Evolutionary conservation across 345 rosid genomes (phyloP), one percentile per base, ranked within the genome.

Genomic region (Noccaea caerulescens): DNA sequence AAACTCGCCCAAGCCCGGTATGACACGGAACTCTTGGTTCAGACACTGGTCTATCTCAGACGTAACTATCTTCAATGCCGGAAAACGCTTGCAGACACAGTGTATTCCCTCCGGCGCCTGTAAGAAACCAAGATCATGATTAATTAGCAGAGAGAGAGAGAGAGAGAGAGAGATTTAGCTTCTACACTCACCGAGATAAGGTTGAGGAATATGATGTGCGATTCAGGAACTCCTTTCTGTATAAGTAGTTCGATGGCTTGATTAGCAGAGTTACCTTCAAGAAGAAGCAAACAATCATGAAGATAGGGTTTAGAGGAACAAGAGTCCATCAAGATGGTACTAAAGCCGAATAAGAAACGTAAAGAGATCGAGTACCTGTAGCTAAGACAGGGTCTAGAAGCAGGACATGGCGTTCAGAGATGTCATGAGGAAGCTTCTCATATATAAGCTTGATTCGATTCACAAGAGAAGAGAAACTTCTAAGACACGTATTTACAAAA

Each of bases 41-140:
- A 91, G 75, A 7, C 93, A 76, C 66, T 66, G 90, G 61, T 94
- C 97, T 47, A 94, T 94, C 77, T 94, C 99, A 1, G 97, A 91
- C 38, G 99, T 94, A 46, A 94, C 96, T 14, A 94, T 89, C 77
- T 91, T 91, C 81, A 94, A 70, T 25, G 86, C 79, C 12, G 97
- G 99, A 69, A 86, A 94, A 44, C 93, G 84, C 72, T 85, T 86
- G 80, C 79, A 91, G n/a, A 91, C 97, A 20, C 99, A 91, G 38
- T 89, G 93, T 78, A 94, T 94, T 69, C 99, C 99, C 64, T 94
- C 99, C 0, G 96, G 99, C 2, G 99, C 96, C 99, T 91, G 83
- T 46, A 8, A 66, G 1, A 65, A 65, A 45, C 4, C 30, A 63
- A 53, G n/a, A 13, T 36, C 20, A 42, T 7, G 30, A 49, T 11